Percentiles rank a stretch among this genome's conserved stretches.
phyloP scores from a whole-genome alignment of 2,329 filamentous ascomycete genomes.

The Nannizzia gypsea region DNA sequence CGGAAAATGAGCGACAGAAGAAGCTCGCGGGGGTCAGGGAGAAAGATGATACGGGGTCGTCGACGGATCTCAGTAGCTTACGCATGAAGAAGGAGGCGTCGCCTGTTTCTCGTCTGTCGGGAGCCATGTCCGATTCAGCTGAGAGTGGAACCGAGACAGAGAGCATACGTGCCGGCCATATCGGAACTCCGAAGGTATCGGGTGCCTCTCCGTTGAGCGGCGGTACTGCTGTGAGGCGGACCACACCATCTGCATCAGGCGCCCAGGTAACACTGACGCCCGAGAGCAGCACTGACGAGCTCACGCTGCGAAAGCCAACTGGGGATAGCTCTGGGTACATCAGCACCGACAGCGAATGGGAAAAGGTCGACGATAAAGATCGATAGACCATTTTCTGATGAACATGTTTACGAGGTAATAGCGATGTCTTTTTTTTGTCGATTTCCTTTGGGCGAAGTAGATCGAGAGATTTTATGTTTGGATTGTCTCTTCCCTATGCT shows the following conservation, averaged over 20 bases:
- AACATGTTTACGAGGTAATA: neutral
- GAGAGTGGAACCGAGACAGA: conserved; percentile 38
- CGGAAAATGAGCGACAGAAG: conserved; percentile 33
- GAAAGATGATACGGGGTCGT: conserved; percentile 22
- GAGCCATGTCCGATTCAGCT: conserved; percentile 24
- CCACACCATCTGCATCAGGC: conserved; percentile 35
- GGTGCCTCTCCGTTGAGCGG: neutral
- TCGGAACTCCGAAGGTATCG: conserved; percentile 4
- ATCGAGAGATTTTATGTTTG: conserved; percentile 4
- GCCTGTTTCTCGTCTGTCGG: conserved; percentile 6
- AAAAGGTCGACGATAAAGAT: conserved; percentile 74
- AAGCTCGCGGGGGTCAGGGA: conserved; percentile 35
- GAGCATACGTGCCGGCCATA: conserved; percentile 16
- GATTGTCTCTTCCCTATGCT: neutral
- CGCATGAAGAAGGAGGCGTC: conserved; percentile 14
- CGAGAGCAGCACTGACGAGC: conserved; percentile 17
- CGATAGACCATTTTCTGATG: conserved; percentile 13
- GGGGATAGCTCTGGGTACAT: conserved; percentile 43
- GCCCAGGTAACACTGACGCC: neutral
- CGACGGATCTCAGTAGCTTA: neutral
- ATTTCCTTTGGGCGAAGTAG: conserved; percentile 6
- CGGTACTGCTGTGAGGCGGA: conserved; percentile 6
- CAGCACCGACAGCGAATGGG: conserved; percentile 95
- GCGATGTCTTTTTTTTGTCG: neutral
- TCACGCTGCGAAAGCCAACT: conserved; percentile 32